phyloP scores from a whole-genome alignment of 2,329 filamentous ascomycete species.

The Bipolaris gigantea region DNA sequence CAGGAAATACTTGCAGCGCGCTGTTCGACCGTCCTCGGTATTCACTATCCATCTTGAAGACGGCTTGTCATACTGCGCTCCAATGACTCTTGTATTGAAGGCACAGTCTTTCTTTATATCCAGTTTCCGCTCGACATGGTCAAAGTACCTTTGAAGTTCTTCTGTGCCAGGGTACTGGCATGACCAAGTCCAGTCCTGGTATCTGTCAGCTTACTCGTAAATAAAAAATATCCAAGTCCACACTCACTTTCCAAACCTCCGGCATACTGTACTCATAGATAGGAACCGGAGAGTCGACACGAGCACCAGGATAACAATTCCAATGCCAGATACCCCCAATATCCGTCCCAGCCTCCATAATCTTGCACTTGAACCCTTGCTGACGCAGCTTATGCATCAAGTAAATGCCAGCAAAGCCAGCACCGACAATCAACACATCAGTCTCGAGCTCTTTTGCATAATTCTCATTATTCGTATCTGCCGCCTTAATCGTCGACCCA shows the following conservation, averaged over 20 bases:
- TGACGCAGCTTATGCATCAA: slow-evolving; percentile 48
- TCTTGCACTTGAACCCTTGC: slow-evolving; percentile 45
- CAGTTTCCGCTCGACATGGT: slow-evolving; percentile 60
- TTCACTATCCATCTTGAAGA: slow-evolving; percentile 55
- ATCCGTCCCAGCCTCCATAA: slow-evolving; percentile 46
- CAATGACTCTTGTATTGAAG: slow-evolving; percentile 60
- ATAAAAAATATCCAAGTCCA: not conserved
- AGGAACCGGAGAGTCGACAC: slow-evolving; percentile 52
- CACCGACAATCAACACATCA: slow-evolving; percentile 46
- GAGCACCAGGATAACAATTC: slow-evolving; percentile 51
- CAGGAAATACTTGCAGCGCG: slow-evolving; percentile 56
- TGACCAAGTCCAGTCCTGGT: slow-evolving; percentile 59
- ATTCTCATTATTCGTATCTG: slow-evolving; percentile 28
- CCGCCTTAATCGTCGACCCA: slow-evolving; percentile 25
- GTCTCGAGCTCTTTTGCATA: slow-evolving; percentile 43
- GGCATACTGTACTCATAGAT: slow-evolving; percentile 54
- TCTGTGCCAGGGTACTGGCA: slow-evolving; percentile 56
- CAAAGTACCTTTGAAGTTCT: slow-evolving; percentile 62
- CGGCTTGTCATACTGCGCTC: slow-evolving; percentile 55
- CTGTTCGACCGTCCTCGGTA: slow-evolving; percentile 56
- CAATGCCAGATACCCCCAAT: slow-evolving; percentile 52
- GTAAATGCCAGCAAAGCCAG: slow-evolving; percentile 49
- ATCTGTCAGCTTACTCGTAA: not conserved
- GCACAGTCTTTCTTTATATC: slow-evolving; percentile 59
- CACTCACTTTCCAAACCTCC: slow-evolving; percentile 49